phyloP scores from a whole-genome alignment of 2,329 filamentous ascomycete species.

The Aaosphaeria arxii region DNA sequence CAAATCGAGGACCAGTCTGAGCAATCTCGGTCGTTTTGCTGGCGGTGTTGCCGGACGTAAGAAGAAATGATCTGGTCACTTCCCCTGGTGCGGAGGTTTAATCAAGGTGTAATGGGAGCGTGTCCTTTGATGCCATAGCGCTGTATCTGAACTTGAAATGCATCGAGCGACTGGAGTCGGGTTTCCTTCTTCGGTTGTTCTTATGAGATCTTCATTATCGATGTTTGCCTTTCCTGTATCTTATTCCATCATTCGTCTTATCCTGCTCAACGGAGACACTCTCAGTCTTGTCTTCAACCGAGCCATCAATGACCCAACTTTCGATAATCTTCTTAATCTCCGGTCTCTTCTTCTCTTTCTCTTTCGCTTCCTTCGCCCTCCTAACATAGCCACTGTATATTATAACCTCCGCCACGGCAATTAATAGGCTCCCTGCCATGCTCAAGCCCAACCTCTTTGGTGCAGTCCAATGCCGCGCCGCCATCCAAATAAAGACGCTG shows the following conservation, averaged over 20 bases:
- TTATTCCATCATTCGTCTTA: slow-evolving; percentile 28
- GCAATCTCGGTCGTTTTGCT: slow-evolving; percentile 45
- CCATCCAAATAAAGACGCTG: slow-evolving; percentile 74
- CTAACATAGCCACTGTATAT: slow-evolving; percentile 75
- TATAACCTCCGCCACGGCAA: slow-evolving; percentile 72
- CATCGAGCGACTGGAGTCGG: slow-evolving; percentile 4
- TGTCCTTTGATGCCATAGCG: not conserved
- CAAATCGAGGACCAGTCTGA: slow-evolving; percentile 40
- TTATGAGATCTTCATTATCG: slow-evolving; percentile 21
- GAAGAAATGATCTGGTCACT: slow-evolving; percentile 24
- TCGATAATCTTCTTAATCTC: slow-evolving; percentile 69
- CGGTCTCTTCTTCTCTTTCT: slow-evolving; percentile 56
- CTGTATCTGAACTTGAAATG: not conserved
- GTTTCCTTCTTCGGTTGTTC: not conserved
- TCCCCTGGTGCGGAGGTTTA: not conserved
- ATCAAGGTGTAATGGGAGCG: not conserved
- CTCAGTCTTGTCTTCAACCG: slow-evolving; percentile 5
- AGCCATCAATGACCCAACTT: slow-evolving; percentile 62
- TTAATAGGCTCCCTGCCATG: slow-evolving; percentile 65
- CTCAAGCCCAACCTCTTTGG: slow-evolving; percentile 68
- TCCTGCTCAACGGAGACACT: slow-evolving; percentile 16
- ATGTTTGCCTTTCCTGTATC: slow-evolving; percentile 45
- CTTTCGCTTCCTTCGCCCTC: slow-evolving; percentile 66
- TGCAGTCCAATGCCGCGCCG: slow-evolving; percentile 71
- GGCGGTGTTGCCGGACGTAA: slow-evolving; percentile 39